Percentiles rank a stretch among this genome's conserved stretches.
These are phyloP conservation scores for Pleurotus sapidus DNA, from an alignment of 768 basidiomycete genomes.

Conservation along the genomic window DNA sequence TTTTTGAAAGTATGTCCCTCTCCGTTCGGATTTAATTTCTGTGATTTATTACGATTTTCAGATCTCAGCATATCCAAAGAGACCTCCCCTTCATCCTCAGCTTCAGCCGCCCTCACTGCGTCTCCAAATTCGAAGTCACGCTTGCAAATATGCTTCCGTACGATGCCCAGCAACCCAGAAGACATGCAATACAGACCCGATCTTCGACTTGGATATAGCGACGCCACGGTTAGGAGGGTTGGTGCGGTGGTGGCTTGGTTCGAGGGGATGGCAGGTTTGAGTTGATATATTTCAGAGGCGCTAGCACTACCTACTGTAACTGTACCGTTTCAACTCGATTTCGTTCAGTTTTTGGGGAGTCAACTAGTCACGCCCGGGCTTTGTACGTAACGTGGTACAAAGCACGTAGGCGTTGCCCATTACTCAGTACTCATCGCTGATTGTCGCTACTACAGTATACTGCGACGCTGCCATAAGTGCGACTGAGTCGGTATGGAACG, in stretches of 20 bases:
- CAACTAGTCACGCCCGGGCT: too few species aligned
- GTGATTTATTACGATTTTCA: slow-evolving; percentile 18
- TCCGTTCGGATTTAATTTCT: slow-evolving; percentile 3
- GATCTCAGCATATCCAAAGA: slow-evolving; percentile 54
- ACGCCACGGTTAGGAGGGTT: slow-evolving; percentile 67
- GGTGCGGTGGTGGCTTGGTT: slow-evolving; percentile 69
- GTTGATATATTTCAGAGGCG: too few species aligned
- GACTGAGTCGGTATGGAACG: too few species aligned
- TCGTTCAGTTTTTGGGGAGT: too few species aligned
- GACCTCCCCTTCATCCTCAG: slow-evolving; percentile 35
- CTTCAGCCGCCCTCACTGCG: slow-evolving; percentile 42
- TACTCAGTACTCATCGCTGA: too few species aligned
- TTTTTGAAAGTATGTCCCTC: slow-evolving; percentile 58
- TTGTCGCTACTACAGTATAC: too few species aligned
- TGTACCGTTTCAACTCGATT: too few species aligned
- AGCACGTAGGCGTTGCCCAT: too few species aligned
- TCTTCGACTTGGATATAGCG: slow-evolving; percentile 65
- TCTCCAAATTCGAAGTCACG: slow-evolving; percentile 64
- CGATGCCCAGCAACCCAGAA: slow-evolving; percentile 61
- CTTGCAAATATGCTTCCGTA: slow-evolving; percentile 73
- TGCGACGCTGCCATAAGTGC: too few species aligned
- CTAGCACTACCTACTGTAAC: too few species aligned
- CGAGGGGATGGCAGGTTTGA: slow-evolving; percentile 65
- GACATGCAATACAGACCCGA: slow-evolving; percentile 70
- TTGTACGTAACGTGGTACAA: too few species aligned